Conservation (phyloP, 352 stramenopile species). For the Phytopythium oedochilum region DNA sequence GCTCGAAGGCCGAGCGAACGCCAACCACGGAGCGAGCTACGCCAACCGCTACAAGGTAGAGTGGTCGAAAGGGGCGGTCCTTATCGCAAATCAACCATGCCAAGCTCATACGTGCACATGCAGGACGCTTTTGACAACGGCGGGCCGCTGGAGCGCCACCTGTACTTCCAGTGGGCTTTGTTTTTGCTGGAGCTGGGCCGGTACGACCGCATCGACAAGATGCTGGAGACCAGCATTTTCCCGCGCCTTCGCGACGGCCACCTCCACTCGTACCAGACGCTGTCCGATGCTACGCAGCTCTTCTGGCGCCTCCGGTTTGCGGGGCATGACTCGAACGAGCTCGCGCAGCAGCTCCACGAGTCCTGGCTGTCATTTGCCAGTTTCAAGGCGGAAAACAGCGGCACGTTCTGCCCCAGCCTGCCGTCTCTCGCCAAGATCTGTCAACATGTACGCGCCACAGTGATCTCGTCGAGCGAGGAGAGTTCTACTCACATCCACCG, state of each 20-base stretch:
- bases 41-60: constrained; percentile 68
- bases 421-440: constrained; percentile 7
- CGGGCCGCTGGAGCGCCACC: constrained; percentile 56
- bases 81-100: neutral
- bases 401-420: neutral
- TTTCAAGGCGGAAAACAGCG: neutral
- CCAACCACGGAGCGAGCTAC: constrained; percentile 81
- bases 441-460: constrained; percentile 38
- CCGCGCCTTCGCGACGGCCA: constrained; percentile 29
- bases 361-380: constrained; percentile 29
- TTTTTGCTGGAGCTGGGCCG: constrained; percentile 77
- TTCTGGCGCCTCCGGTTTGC: constrained; percentile 84
- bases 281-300: constrained; percentile 74
- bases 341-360: constrained; percentile 54
- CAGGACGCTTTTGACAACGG: constrained; percentile 73
- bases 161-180: constrained; percentile 83
- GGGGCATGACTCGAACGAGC: constrained; percentile 42
- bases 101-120: neutral
- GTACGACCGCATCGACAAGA: constrained; percentile 80
- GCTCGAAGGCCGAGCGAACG: constrained; percentile 70
- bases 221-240: constrained; percentile 74
- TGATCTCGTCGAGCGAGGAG: neutral
- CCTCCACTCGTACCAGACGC: constrained; percentile 40
- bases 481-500: neutral
- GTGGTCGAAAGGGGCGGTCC: neutral